phyloP scores from a whole-genome alignment of 306 rosid species.

The Fragaria vesca region DNA sequence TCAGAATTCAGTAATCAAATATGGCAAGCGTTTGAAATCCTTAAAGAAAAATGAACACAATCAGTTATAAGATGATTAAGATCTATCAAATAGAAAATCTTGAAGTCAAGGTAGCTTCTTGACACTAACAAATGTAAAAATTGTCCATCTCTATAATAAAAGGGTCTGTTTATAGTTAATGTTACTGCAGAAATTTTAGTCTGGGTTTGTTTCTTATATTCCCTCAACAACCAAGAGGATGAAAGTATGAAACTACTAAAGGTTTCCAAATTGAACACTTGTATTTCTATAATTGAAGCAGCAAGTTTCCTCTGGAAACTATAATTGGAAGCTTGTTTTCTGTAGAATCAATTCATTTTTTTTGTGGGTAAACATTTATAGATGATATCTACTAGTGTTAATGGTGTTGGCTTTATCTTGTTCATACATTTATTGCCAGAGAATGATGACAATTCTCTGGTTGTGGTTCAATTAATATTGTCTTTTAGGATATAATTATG shows the following conservation, averaged over 20 bases:
- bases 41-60: background rate
- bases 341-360: background rate
- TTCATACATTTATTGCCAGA: background rate
- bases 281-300: background rate
- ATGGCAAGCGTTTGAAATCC: background rate
- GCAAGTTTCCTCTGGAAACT: background rate
- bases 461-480: background rate
- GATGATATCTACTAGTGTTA: background rate
- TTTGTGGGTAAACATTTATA: background rate
- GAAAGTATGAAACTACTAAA: background rate
- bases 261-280: background rate
- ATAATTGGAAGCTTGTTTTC: background rate
- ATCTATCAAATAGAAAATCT: background rate
- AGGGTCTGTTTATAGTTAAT: background rate
- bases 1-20: background rate
- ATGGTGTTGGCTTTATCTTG: background rate
- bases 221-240: background rate
- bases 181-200: background rate
- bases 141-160: background rate
- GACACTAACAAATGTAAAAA: background rate
- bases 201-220: background rate
- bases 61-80: background rate
- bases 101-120: background rate
- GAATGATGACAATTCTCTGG: background rate
- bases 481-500: background rate